Conservation (phyloP, 352 stramenopile species). For the Globisporangium acanthophoron region DNA sequence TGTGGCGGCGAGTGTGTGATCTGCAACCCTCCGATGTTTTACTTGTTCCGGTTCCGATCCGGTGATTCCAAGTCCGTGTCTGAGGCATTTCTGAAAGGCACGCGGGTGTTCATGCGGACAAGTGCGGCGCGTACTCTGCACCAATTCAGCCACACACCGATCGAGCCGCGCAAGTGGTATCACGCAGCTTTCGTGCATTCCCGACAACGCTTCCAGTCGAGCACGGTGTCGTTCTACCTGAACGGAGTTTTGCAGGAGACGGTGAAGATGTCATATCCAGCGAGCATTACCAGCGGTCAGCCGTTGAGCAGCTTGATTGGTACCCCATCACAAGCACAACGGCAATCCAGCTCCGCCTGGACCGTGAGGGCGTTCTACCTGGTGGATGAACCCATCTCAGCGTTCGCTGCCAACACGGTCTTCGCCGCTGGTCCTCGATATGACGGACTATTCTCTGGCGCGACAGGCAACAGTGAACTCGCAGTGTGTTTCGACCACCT, state of each 20-base stretch:
- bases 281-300: constrained; percentile 40
- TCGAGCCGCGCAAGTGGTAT: constrained; percentile 41
- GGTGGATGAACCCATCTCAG: constrained; percentile 46
- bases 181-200: constrained; percentile 54
- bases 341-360: constrained; percentile 37
- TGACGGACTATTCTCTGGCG: constrained; percentile 47
- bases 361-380: constrained; percentile 61
- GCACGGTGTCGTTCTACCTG: constrained; percentile 50
- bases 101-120: constrained; percentile 64
- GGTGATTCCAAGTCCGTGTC: constrained; percentile 62
- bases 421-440: constrained; percentile 55
- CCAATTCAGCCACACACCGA: constrained; percentile 46
- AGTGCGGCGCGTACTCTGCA: constrained; percentile 33
- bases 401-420: constrained; percentile 41
- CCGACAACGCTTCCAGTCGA: constrained; percentile 67
- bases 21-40: constrained; percentile 72
- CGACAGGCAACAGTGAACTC: constrained; percentile 43
- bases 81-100: constrained; percentile 58
- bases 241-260: constrained; percentile 62
- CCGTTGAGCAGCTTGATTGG: constrained; percentile 56
- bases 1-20: constrained; percentile 59
- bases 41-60: constrained; percentile 65
- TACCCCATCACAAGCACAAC: constrained; percentile 42
- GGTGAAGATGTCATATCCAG: constrained; percentile 66
- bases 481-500: constrained; percentile 44